Evolutionary conservation across 2,329 filamentous ascomycete genomes (phyloP), one percentile per base, ranked within the genome.

Genomic region (Didymella glomerata): DNA sequence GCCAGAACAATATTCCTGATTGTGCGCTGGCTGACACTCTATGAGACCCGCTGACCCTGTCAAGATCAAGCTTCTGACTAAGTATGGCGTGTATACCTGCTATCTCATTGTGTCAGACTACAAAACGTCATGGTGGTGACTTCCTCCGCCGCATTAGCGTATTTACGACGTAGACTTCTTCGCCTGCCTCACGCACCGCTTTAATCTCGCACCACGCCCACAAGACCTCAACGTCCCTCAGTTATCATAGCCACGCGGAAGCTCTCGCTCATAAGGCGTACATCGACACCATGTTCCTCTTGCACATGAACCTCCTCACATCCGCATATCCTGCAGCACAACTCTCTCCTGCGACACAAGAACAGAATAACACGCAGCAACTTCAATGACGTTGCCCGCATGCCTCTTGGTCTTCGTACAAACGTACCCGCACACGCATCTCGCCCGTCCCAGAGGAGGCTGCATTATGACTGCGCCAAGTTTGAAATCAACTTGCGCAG

Each of bases 401-500:
- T 25, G 11, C 14, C 18, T 36, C 16, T 18, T 10, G 16, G 14
- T 18, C 25, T 48, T 48, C 20, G 22, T 28, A 55, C 36, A 49
- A 27, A 16, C 27, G 8, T 20, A 28, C 25, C 45, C 18, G 45
- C 8, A 30, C 28, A 10, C 52, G 20, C 20, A 49, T 24, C 24
- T 34, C 18, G 25, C 27, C 36, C 38, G 20, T 32, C 4, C n/a
- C 16, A 49, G 8, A 11, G 13, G 9, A 22, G 13, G 25, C 16
- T 25, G 24, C 54, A 41, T 42, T 51, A 25, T 16, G 9, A 14
- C 7, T 18, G 30, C 47, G 20, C 16, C 18, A 20, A 10, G 18
- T 9, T 18, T 27, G 44, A 57, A 52, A 48, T 36, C 34, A 10
- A 18, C 34, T 40, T 44, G 36, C 22, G 28, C 25, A 32, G 28